phyloP scores from a whole-genome alignment of 768 basidiomycete species.

The Russula sp. region DNA sequence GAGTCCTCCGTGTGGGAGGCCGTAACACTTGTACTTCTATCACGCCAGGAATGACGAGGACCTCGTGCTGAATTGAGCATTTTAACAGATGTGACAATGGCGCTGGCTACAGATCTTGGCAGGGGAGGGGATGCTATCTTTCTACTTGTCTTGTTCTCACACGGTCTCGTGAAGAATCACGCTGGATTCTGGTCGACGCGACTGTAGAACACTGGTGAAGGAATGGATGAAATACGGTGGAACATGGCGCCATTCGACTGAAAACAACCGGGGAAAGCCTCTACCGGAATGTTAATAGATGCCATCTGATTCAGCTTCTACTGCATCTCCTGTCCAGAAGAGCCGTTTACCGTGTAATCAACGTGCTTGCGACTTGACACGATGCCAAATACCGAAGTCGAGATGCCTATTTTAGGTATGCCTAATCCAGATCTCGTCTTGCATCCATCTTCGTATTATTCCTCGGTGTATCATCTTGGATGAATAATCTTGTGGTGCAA shows the following conservation, averaged over 20 bases:
- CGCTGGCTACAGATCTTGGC: background rate
- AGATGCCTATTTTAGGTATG: background rate
- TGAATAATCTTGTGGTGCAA: background rate
- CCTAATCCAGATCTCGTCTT: background rate
- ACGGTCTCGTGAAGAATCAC: background rate
- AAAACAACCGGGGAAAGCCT: background rate
- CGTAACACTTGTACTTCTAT: background rate
- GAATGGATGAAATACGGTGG: background rate
- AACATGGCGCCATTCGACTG: background rate
- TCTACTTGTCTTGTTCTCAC: background rate
- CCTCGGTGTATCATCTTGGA: background rate
- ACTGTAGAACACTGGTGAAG: background rate
- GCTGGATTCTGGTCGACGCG: background rate
- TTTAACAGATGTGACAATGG: background rate
- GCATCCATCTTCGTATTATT: background rate
- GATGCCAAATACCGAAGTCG: background rate
- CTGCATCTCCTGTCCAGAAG: background rate
- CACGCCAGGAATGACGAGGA: background rate
- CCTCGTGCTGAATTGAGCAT: background rate
- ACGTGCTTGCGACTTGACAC: background rate
- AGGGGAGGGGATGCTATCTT: background rate
- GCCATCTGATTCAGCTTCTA: constrained; percentile 2
- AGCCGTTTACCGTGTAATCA: background rate
- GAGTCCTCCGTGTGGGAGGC: background rate
- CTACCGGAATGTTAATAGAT: background rate